Base-by-base conservation (phyloP, 352 stramenopile species). In the Globisporangium megalacanthum region DNA sequence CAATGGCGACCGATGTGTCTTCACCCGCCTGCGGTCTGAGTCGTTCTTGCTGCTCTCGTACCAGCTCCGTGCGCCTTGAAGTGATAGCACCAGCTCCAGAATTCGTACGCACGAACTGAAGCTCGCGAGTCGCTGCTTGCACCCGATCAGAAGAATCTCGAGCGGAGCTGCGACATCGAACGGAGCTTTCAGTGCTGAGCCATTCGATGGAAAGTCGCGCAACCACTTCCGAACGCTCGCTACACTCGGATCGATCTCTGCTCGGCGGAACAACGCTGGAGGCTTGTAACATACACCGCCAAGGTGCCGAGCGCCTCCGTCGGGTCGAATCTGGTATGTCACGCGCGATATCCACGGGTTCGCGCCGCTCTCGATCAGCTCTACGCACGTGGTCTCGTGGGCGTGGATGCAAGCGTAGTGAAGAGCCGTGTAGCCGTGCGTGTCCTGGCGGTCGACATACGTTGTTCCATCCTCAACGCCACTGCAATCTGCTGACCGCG, bases 361-460 rank as follows among this genome's bases (percentile, higher is more conserved):
- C 19, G 75, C 72, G 6, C 62, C 64, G 42, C 68, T 57, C n/a
- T 62, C 50, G 17, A 76, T 33, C 29, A 88, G 64, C 1, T 69
- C 66, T 20, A 33, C 25, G 50, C 65, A 78, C 0, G 82, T 54
- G 0, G 59, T 42, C 20, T 72, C 29, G 25, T 75, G 69, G 1
- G 57, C 69, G 15, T 70, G 58, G 22, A 70, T 68, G 13, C 75
- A 80, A 6, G 73, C 73, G 50, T 86, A 86, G 33, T 88, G 78
- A 6, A 88, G 60, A 14, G 73, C 58, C 11, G 75, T 86, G 59
- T 77, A 86, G 5, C 78, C 78, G 37, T 76, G 44, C 39, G 69
- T 49, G 54, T 88, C 78, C 60, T 86, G 75, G 1, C 65, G 9
- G 54, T 61, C 44, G 13, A 54, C 20, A n/a, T 58, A 48, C 1